Evolutionary conservation across 805 yeast genomes (phyloP).

Genomic region (Saccharomyces cerevisiae): DNA sequence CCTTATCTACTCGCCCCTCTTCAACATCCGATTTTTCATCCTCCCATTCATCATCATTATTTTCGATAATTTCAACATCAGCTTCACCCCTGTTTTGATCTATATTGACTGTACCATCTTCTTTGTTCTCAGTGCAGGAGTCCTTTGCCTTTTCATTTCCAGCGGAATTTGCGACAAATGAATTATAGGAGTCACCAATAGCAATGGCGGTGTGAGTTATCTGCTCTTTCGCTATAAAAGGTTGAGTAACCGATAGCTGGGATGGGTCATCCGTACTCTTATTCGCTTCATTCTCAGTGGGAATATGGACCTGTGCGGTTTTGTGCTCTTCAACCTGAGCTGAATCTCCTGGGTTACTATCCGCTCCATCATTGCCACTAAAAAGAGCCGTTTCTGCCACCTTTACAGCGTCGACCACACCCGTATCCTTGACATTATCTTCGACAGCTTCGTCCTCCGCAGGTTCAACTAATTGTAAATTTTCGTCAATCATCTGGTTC

Average conservation of each 20-base stretch:
- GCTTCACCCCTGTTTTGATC: not conserved
- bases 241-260: not conserved
- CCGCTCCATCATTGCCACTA: not conserved
- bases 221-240: not conserved
- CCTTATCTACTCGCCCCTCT: constrained; percentile 1
- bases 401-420: not conserved
- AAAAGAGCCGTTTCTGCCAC: not conserved
- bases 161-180: not conserved
- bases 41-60: constrained; percentile 7
- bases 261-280: not conserved
- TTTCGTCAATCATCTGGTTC: constrained; percentile 30
- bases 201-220: not conserved
- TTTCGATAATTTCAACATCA: not conserved
- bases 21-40: constrained; percentile 2
- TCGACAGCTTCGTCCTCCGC: not conserved
- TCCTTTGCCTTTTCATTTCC: not conserved
- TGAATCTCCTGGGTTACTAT: not conserved
- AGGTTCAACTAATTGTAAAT: constrained; percentile 17
- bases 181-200: not conserved
- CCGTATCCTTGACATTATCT: not conserved
- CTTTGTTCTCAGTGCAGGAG: not conserved
- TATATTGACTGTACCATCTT: not conserved
- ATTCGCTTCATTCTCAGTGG: not conserved
- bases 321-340: not conserved
- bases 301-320: not conserved